Base-by-base conservation (phyloP, 2,329 filamentous ascomycete species). In the Chrysoporthe puriensis region DNA sequence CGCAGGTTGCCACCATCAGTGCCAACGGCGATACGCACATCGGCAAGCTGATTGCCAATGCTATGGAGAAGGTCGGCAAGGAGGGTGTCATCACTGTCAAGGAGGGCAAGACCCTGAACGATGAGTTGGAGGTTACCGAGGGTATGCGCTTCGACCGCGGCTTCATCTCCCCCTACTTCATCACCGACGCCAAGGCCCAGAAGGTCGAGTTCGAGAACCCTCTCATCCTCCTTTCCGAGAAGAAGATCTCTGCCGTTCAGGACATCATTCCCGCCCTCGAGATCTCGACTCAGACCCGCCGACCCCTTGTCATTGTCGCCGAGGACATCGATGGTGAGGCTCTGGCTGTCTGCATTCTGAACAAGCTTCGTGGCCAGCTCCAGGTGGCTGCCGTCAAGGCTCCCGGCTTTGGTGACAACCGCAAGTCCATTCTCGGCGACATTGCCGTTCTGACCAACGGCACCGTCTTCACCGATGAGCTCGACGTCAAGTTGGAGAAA, bases 131-230 rank as follows among this genome's bases (percentile, higher is more conserved):
- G 85, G 90, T 99, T 71, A 99, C 96, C 69, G 96, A 99, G 90
- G 96, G 96, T 80, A 99, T 99, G 96, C 94, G 96, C 82, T 99
- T 99, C 85, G 96, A 99, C 88, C 95, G 96, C 78, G 96, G 96
- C 71, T 99, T 91, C 82, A 95, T 97, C 79, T 99, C 96, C 36
- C 94, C 96, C 75, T 99, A 99, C 90, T 99, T 99, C 88, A 99
- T 99, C 86, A 99, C 96, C 85, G 96, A 99, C 78, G 85, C 94
- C 88, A 99, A 99, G 91, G 82, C 94, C 69, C 94, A 97, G 82
- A 99, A 99, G 90, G 94, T 98, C 68, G 96, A 99, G 85, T 99
- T 99, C 74, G 96, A 99, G 90, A 98, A 99, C 89, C 96, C 96
- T 73, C 84, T 99, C 79, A 96, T 99, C 80, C 92, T 99, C 62